Conservation (phyloP, 768 basidiomycete genomes). For the Lactifluus hygrophoroides region DNA sequence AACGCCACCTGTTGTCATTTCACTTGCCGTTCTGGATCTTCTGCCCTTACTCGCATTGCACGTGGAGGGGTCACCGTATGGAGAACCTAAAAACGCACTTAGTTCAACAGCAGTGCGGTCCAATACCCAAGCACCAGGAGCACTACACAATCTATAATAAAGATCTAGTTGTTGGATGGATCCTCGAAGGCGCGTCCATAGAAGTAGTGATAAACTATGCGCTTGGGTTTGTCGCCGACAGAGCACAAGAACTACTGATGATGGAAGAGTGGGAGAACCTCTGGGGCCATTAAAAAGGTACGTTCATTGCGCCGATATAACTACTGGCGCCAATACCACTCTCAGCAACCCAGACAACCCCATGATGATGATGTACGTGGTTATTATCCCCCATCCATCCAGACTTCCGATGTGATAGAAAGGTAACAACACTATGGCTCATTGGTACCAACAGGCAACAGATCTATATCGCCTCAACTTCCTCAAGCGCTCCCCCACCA, state of each 20-base stretch:
- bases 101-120: not conserved
- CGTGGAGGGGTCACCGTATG: not conserved
- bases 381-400: no score
- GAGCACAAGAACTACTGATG: not conserved
- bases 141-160: not conserved
- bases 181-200: not conserved
- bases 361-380: no score
- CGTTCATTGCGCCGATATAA: not conserved
- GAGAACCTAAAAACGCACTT: not conserved
- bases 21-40: not conserved
- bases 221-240: not conserved
- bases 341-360: no score
- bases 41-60: not conserved
- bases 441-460: no score
- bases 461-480: no score
- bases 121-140: not conserved
- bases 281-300: not conserved
- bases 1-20: not conserved
- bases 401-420: no score
- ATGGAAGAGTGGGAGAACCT: not conserved
- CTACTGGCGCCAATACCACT: not conserved
- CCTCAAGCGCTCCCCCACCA: no score
- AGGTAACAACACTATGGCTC: no score
- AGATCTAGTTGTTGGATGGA: not conserved
- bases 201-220: not conserved